Conservation (phyloP, 306 rosid genomes). For the Dalbergia cultrata region DNA sequence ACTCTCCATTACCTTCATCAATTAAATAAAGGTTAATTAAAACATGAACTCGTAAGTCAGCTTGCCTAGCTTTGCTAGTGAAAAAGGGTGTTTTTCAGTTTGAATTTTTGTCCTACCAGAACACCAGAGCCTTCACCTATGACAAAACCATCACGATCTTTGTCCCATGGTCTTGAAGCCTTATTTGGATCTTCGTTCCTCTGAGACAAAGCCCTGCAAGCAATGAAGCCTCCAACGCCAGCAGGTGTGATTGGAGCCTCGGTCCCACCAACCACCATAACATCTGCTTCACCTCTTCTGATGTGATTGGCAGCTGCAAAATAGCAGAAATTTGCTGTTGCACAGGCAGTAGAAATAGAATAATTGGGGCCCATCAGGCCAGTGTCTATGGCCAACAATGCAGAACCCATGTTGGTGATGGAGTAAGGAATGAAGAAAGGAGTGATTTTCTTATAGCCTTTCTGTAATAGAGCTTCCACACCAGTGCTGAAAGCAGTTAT, state of each 20-base stretch:
- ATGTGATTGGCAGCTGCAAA: conserved; percentile 76
- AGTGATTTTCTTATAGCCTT: conserved; percentile 64
- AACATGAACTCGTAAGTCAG: background rate
- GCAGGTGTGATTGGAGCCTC: conserved; percentile 65
- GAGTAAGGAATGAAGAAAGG: conserved; percentile 71
- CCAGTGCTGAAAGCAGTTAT: conserved; percentile 56
- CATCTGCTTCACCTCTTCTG: conserved; percentile 79
- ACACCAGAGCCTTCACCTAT: conserved; percentile 84
- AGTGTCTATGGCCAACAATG: conserved; percentile 72
- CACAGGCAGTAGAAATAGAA: conserved; percentile 85
- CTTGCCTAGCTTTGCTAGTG: background rate
- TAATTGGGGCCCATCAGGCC: conserved; percentile 82
- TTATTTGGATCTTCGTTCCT: conserved; percentile 67
- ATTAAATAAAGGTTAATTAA: background rate
- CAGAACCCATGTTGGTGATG: conserved; percentile 73
- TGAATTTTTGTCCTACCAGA: conserved; percentile 51
- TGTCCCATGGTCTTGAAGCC: conserved; percentile 89
- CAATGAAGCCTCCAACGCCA: conserved; percentile 74
- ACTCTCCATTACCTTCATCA: conserved; percentile 70
- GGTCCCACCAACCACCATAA: conserved; percentile 80
- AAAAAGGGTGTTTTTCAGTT: background rate
- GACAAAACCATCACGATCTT: conserved; percentile 77
- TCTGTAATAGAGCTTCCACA: conserved; percentile 58
- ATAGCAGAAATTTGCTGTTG: conserved; percentile 77
- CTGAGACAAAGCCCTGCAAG: conserved; percentile 81